A percentile compares a stretch with the other conserved stretches of the same genome.
Evolutionary conservation across 805 yeast genomes (phyloP).

Genomic region (Saturnispora besseyi): DNA sequence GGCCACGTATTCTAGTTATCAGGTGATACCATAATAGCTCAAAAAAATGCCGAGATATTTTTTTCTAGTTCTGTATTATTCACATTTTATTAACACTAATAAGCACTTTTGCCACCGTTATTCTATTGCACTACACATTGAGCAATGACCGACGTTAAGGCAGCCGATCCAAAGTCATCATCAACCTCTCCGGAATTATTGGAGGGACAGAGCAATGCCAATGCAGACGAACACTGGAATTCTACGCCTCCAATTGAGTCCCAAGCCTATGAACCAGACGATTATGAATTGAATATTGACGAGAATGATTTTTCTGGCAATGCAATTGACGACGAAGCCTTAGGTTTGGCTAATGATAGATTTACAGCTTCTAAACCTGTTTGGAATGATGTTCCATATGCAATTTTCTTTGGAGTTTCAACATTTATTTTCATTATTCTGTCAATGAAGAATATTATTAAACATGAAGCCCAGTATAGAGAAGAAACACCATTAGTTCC

Average conservation of each 20-base stretch:
- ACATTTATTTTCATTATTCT: conserved; percentile 3
- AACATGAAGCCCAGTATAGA: conserved; percentile 4
- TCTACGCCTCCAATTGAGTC: neutral
- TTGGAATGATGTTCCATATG: conserved; percentile 65
- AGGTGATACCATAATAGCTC: neutral
- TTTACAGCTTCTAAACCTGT: conserved; percentile 57
- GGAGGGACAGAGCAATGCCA: neutral
- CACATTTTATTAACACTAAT: neutral
- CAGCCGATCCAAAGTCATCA: neutral
- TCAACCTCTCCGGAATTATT: neutral
- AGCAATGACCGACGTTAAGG: neutral
- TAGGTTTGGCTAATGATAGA: conserved; percentile 38
- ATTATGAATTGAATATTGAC: conserved; percentile 1
- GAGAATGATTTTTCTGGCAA: neutral
- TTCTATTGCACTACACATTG: neutral
- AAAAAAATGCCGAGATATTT: neutral
- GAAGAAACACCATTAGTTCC: conserved; percentile 5
- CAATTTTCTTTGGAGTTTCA: conserved; percentile 25
- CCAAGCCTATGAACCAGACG: conserved; percentile 8
- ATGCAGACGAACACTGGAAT: neutral
- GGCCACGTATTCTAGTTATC: neutral
- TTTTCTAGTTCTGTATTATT: neutral
- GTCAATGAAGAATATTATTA: conserved; percentile 8
- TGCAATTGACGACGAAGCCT: conserved; percentile 3
- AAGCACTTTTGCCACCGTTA: neutral